phyloP scores from a whole-genome alignment of 2,329 filamentous ascomycete genomes.

The Zymoseptoria brevis region DNA sequence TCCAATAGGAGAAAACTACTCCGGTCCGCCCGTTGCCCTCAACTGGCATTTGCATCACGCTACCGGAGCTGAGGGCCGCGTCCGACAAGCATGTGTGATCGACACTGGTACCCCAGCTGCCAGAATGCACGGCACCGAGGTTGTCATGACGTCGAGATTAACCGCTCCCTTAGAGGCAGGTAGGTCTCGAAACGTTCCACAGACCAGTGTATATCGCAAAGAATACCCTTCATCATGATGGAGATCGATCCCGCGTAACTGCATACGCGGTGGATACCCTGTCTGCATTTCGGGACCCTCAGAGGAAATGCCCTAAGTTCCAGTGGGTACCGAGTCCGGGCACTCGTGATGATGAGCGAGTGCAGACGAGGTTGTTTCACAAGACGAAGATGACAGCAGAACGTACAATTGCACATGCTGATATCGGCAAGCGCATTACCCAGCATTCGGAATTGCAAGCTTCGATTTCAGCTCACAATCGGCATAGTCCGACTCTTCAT shows the following conservation, averaged over 20 bases:
- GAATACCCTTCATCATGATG: too few species aligned
- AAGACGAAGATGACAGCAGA: not conserved
- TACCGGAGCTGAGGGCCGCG: not conserved
- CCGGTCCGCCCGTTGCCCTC: not conserved
- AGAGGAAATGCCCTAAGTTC: too few species aligned
- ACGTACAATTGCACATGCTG: not conserved
- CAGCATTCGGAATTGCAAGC: not conserved
- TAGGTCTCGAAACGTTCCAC: too few species aligned
- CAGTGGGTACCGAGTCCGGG: not conserved
- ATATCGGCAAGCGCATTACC: not conserved
- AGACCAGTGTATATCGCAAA: too few species aligned
- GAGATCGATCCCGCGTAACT: not conserved
- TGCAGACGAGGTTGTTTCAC: not conserved
- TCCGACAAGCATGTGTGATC: not conserved
- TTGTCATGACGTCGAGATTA: too few species aligned
- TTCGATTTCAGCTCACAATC: not conserved
- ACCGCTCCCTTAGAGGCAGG: not conserved
- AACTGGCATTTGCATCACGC: not conserved
- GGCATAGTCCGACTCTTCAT: not conserved
- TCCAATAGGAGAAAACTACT: not conserved
- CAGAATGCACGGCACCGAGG: not conserved
- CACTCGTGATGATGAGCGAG: not conserved
- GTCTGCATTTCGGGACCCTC: too few species aligned
- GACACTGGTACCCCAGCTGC: not conserved
- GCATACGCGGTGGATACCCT: not conserved